phyloP scores from a whole-genome alignment of 306 rosid genomes.

The Fragaria vesca region DNA sequence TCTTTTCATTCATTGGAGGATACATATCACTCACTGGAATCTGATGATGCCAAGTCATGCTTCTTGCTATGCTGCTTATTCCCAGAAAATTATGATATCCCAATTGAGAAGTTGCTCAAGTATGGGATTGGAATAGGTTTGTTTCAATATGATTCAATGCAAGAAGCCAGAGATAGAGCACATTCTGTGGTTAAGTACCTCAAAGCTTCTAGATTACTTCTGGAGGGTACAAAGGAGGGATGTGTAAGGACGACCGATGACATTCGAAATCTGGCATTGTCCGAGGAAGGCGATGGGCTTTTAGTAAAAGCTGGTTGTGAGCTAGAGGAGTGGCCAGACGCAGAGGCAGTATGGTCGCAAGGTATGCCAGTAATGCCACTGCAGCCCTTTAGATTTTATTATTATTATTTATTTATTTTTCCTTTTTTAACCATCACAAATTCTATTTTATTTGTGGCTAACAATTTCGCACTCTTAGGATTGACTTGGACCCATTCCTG shows the following conservation, averaged over 20 bases:
- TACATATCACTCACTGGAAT: neutral
- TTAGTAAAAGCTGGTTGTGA: neutral
- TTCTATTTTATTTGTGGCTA: too few species aligned
- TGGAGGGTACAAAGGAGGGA: neutral
- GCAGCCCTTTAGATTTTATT: too few species aligned
- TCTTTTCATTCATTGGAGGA: neutral
- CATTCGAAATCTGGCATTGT: conserved; percentile 18
- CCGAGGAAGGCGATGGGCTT: neutral
- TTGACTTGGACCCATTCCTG: too few species aligned
- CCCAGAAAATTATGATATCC: conserved; percentile 11
- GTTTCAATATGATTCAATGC: neutral
- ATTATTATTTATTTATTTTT: too few species aligned
- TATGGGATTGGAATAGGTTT: conserved; percentile 20
- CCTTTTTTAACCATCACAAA: too few species aligned
- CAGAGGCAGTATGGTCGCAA: too few species aligned
- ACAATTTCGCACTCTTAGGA: too few species aligned
- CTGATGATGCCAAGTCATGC: conserved; percentile 7
- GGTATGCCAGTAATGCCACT: too few species aligned
- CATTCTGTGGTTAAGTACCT: conserved; percentile 7
- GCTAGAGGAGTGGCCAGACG: too few species aligned
- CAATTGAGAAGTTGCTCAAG: conserved; percentile 6
- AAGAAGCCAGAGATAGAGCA: neutral
- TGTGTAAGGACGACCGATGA: conserved; percentile 24
- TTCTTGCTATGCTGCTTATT: conserved; percentile 27
- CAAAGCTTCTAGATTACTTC: conserved; percentile 14